These are phyloP conservation scores for Saccharomyces hybrid DNA, from an alignment of 1,139 yeast genomes.

Conservation along the genomic window DNA sequence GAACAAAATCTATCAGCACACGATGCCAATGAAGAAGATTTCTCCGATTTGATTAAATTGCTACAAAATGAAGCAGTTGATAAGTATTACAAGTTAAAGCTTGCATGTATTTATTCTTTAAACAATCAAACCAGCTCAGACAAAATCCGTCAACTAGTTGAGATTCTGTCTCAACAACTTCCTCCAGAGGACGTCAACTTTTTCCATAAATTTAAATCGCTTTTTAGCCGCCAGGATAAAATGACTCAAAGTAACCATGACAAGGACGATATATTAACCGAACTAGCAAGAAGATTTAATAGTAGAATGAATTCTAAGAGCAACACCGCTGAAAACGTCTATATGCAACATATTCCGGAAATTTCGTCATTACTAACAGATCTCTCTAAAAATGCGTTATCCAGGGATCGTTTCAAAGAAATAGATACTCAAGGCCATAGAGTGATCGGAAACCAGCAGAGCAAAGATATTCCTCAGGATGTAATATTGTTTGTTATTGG, in stretches of 20 bases:
- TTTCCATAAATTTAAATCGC: slow-evolving; percentile 21
- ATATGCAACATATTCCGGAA: slow-evolving; percentile 70
- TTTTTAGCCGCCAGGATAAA: slow-evolving; percentile 4
- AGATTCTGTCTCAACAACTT: slow-evolving; percentile 11
- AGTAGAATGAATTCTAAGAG: slow-evolving; percentile 16
- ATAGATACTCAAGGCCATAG: slow-evolving; percentile 19
- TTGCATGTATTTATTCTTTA: slow-evolving; percentile 65
- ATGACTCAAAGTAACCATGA: not conserved
- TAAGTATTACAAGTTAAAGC: slow-evolving; percentile 43
- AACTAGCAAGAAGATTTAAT: slow-evolving; percentile 30
- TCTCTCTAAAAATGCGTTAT: slow-evolving; percentile 43
- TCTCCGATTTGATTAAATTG: slow-evolving; percentile 40
- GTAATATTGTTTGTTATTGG: slow-evolving; percentile 78
- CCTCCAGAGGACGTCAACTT: slow-evolving; percentile 26
- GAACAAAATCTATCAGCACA: slow-evolving; percentile 80
- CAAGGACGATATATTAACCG: slow-evolving; percentile 29
- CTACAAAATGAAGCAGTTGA: slow-evolving; percentile 30
- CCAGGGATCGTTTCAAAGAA: slow-evolving; percentile 40
- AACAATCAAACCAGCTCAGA: slow-evolving; percentile 43
- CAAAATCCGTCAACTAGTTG: slow-evolving; percentile 9
- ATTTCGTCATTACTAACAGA: slow-evolving; percentile 47
- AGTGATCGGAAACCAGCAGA: slow-evolving; percentile 8
- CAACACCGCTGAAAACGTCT: slow-evolving; percentile 42
- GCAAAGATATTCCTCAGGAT: slow-evolving; percentile 53
- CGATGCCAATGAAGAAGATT: slow-evolving; percentile 46